Evolutionary conservation across 352 stramenopile species (phyloP).

Genomic region (Pythium pyrilobum): DNA sequence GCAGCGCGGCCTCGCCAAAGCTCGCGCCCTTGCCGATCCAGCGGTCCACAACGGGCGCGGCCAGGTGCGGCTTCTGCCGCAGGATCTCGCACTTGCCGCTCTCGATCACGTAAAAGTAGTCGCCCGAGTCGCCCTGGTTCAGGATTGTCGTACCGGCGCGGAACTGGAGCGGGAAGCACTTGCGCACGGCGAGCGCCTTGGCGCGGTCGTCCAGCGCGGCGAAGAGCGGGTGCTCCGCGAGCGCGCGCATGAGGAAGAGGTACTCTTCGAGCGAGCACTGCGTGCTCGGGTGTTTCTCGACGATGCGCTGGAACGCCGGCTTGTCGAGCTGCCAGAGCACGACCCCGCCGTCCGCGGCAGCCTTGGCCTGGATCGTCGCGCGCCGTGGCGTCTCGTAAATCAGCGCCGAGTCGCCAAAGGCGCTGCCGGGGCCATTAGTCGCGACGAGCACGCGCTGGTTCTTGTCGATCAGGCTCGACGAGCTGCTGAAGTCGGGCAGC

Average conservation of each 20-base stretch:
- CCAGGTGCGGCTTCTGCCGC: constrained; percentile 51
- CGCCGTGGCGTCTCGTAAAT: constrained; percentile 83
- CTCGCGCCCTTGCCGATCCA: constrained; percentile 61
- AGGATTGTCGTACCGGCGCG: constrained; percentile 58
- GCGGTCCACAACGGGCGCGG: constrained; percentile 54
- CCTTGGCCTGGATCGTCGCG: constrained; percentile 50
- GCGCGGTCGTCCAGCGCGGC: constrained; percentile 64
- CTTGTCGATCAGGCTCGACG: constrained; percentile 47
- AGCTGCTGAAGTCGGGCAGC: constrained; percentile 63
- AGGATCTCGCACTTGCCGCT: constrained; percentile 70
- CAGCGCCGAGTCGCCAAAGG: constrained; percentile 78
- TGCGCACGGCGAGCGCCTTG: constrained; percentile 74
- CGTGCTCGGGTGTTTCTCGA: constrained; percentile 56
- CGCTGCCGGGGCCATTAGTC: constrained; percentile 70
- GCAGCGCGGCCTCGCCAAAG: constrained; percentile 95
- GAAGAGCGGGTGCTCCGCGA: constrained; percentile 75
- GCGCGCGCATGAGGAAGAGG: constrained; percentile 58
- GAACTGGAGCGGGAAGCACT: constrained; percentile 75
- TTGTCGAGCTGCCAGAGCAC: constrained; percentile 82
- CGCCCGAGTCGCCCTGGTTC: constrained; percentile 69
- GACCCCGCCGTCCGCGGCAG: constrained; percentile 16
- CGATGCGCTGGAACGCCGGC: constrained; percentile 42
- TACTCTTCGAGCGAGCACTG: constrained; percentile 78
- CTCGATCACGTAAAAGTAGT: constrained; percentile 87
- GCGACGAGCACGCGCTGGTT: constrained; percentile 72